phyloP scores from a whole-genome alignment of 352 stramenopile genomes.

The Albugo laibachii region DNA sequence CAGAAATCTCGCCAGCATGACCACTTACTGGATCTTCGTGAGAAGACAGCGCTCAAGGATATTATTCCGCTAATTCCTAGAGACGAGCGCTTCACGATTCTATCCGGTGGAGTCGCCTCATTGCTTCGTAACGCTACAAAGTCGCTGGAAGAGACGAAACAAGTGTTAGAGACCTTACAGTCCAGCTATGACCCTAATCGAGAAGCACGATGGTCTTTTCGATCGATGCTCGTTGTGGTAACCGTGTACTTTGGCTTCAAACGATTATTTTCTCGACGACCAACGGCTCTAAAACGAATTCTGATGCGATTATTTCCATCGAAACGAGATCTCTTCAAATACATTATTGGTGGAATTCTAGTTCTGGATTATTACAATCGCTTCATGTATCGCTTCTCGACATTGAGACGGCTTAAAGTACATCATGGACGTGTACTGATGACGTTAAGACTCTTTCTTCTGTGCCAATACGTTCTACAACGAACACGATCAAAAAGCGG shows the following conservation, averaged over 20 bases:
- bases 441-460: constrained; percentile 55
- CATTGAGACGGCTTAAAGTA: constrained; percentile 65
- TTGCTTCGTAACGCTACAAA: constrained; percentile 66
- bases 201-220: constrained; percentile 73
- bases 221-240: constrained; percentile 29
- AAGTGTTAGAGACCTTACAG: constrained; percentile 62
- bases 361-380: constrained; percentile 55
- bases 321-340: constrained; percentile 30
- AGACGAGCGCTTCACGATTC: constrained; percentile 60
- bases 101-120: constrained; percentile 55
- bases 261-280: constrained; percentile 14
- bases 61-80: constrained; percentile 74
- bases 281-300: constrained; percentile 13
- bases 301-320: constrained; percentile 43
- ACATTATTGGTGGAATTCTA: constrained; percentile 24
- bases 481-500: constrained; percentile 46
- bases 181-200: constrained; percentile 64
- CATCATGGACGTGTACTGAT: constrained; percentile 72
- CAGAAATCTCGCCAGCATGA: constrained; percentile 9
- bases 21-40: constrained; percentile 30
- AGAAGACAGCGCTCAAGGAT: constrained; percentile 72
- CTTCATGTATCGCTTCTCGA: constrained; percentile 65
- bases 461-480: constrained; percentile 70
- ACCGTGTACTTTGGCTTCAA: constrained; percentile 46
- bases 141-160: constrained; percentile 54